phyloP scores from a whole-genome alignment of 768 basidiomycete genomes.

The Termitomyces sp. region DNA sequence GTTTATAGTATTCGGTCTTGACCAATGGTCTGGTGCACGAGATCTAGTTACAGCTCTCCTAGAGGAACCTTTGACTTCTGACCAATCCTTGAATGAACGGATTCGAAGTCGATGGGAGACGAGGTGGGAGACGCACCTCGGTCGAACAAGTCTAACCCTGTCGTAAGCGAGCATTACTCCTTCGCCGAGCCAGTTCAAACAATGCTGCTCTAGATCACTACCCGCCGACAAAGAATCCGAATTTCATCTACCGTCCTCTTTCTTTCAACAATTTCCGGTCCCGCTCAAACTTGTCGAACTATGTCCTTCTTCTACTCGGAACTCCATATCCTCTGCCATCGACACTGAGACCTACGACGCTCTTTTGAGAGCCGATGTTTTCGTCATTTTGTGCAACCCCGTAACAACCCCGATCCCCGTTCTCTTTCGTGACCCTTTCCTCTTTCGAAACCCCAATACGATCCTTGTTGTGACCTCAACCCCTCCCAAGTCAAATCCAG shows the following conservation, averaged over 20 bases:
- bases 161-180: constrained; percentile 29
- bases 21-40: constrained; percentile 48
- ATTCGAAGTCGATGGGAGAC: constrained; percentile 50
- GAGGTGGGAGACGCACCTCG: constrained; percentile 40
- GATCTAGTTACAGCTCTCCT: constrained; percentile 70
- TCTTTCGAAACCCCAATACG: constrained; percentile 35
- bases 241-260: constrained; percentile 42
- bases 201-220: constrained; percentile 5
- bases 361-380: constrained; percentile 50
- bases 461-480: constrained; percentile 39
- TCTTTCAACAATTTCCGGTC: constrained; percentile 52
- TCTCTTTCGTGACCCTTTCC: constrained; percentile 27
- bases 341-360: constrained; percentile 11
- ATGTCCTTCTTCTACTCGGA: constrained; percentile 13
- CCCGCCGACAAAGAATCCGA: constrained; percentile 11
- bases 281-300: constrained; percentile 48
- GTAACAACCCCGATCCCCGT: constrained; percentile 44
- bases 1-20: constrained; percentile 53
- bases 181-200: constrained; percentile 23
- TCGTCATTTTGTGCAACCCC: constrained; percentile 64
- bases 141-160: constrained; percentile 30
- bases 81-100: constrained; percentile 35
- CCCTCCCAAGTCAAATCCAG: constrained; percentile 19
- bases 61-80: constrained; percentile 65
- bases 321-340: neutral